Evolutionary conservation across 345 rosid species (phyloP), one percentile per base, ranked within the genome.

Genomic region (Corchorus capsularis): DNA sequence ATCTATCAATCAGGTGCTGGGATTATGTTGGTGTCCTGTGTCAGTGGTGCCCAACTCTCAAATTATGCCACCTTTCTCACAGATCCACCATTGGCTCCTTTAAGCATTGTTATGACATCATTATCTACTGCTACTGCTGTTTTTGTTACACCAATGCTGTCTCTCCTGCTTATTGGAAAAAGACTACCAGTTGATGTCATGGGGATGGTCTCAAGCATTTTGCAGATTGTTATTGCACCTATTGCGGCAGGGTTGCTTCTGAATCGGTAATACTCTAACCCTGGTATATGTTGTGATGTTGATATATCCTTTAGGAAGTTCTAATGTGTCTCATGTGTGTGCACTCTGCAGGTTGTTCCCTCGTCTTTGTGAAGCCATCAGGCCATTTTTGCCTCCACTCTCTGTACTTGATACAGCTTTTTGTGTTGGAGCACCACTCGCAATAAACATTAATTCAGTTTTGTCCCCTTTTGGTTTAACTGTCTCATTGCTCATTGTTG

Each of bases 31-130:
- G 96, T 87, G 53, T 93, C 99, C 34, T 95, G 99, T 77, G 99
- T 95, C 27, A 93, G 99, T 59, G 98, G 99, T 39, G 98, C 99
- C 60, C 99, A 95, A 89, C 86, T 95, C 65, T 93, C 99, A 63
- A 95, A 85, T 81, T 95, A 95, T 81, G 95, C 99, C 0, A 92
- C 99, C 66, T 95, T 91, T 75, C 77, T 93, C 17, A 93, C 98
- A 5, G 98, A 90, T 82, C 94, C 98, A 70, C 76, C 81, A 6
- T 60, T 95, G 83, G 99, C 97, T 41, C 98, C 98, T 46, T 84
- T 93, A 43, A 93, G 99, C 81, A 93, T 95, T 39, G 99, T 93
- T 69, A 95, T 95, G 99, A 95, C 98, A 19, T 95, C 98, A 15
- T 78, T 95, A 53, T 89, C 99, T 19, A 95, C 97, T 1, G 97